These are phyloP conservation scores for Fremontodendron californicum DNA, from an alignment of 345 rosid genomes.

Conservation along the genomic window DNA sequence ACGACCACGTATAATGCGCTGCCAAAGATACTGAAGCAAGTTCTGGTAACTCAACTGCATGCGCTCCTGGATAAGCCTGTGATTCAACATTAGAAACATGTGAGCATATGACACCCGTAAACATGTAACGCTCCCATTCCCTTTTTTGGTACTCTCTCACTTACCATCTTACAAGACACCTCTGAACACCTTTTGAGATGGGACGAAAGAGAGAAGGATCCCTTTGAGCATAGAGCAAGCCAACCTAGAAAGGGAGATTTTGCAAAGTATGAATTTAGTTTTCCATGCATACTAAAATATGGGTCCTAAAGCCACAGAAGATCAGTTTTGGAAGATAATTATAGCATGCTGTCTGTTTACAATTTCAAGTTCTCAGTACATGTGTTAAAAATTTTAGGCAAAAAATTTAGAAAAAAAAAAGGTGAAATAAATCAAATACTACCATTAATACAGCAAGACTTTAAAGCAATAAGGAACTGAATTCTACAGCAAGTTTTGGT, in stretches of 20 bases:
- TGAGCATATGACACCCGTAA: background rate
- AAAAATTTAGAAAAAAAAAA: background rate
- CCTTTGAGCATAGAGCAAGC: slow-evolving; percentile 80
- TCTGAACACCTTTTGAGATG: slow-evolving; percentile 69
- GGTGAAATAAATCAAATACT: background rate
- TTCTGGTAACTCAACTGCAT: slow-evolving; percentile 53
- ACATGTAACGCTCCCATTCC: background rate
- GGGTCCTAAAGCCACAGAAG: background rate
- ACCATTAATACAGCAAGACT: background rate
- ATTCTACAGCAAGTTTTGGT: background rate
- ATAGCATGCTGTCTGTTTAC: background rate
- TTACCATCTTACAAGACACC: slow-evolving; percentile 95
- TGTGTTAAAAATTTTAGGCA: background rate
- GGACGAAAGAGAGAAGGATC: slow-evolving; percentile 92
- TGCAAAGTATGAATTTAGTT: background rate
- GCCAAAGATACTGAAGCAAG: slow-evolving; percentile 54
- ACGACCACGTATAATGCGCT: slow-evolving; percentile 70
- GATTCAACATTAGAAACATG: slow-evolving; percentile 14
- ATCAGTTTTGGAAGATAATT: background rate
- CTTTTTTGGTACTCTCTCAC: slow-evolving; percentile 16
- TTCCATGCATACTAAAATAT: background rate
- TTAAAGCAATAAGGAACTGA: background rate
- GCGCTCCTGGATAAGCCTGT: slow-evolving; percentile 78
- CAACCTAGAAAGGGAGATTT: slow-evolving; percentile 46
- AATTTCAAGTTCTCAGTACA: background rate